Percentiles rank a stretch among this genome's conserved stretches.
Conservation (phyloP, 148 eudicot genomes). For the Amaranthus cruentus region DNA sequence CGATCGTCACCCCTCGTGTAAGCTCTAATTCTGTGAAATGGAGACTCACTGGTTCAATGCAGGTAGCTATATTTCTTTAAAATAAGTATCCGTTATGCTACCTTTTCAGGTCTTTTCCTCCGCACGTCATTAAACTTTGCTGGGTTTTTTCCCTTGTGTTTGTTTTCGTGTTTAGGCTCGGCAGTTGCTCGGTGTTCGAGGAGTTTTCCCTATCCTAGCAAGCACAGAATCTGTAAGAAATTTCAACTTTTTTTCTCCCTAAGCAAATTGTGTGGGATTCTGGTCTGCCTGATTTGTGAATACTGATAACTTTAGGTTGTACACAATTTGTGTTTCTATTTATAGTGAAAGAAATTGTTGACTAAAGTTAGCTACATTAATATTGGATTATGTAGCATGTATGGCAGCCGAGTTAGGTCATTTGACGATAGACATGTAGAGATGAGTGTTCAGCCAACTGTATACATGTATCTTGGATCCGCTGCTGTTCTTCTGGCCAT, state of each 20-base stretch:
- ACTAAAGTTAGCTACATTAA: background rate
- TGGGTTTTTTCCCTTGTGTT: background rate
- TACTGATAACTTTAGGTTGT: background rate
- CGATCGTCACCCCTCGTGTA: conserved; percentile 49
- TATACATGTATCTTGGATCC: background rate
- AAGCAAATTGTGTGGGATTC: background rate
- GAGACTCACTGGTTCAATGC: conserved; percentile 49
- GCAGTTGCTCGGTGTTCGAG: conserved; percentile 57
- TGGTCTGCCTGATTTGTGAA: background rate
- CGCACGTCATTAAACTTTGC: background rate
- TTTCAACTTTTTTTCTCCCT: background rate
- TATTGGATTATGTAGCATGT: background rate
- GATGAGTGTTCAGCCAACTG: too few species aligned
- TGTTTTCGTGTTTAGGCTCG: conserved; percentile 40
- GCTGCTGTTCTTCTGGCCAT: background rate
- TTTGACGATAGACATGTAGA: too few species aligned
- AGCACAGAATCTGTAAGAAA: conserved; percentile 44
- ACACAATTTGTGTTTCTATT: background rate
- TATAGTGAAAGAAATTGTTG: background rate
- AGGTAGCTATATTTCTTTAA: conserved; percentile 27
- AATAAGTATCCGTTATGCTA: background rate
- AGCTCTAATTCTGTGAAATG: conserved; percentile 45
- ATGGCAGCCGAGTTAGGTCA: too few species aligned
- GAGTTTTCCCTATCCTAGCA: conserved; percentile 51
- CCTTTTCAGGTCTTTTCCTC: background rate